Conservation (phyloP, 257 asterid genomes). For the Leonotis leonurus region DNA sequence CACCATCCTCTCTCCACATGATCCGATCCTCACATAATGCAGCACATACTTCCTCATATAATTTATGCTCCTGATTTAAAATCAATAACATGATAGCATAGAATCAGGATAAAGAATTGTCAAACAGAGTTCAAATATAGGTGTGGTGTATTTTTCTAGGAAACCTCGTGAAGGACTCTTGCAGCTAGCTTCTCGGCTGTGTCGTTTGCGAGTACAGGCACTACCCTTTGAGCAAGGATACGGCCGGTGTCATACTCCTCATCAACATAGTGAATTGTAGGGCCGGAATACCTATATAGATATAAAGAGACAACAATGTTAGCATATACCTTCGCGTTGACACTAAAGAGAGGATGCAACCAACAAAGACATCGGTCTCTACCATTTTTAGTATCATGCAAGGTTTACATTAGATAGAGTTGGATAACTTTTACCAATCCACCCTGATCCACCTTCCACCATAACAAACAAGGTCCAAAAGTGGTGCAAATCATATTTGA, state of each 20-base stretch:
- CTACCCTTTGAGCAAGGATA: conserved; percentile 72
- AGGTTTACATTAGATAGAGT: neutral
- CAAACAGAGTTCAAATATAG: neutral
- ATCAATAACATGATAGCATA: neutral
- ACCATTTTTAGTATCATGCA: neutral
- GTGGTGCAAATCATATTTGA: neutral
- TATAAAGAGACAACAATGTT: no score
- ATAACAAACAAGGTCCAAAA: neutral
- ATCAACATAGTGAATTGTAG: conserved; percentile 75
- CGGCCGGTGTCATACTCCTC: conserved; percentile 79
- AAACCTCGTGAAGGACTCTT: conserved; percentile 75
- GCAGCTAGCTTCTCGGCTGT: conserved; percentile 74
- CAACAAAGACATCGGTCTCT: neutral
- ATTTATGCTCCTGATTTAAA: conserved; percentile 53
- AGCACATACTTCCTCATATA: conserved; percentile 50
- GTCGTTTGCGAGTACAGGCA: conserved; percentile 75
- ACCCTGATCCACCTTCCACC: neutral
- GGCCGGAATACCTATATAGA: conserved; percentile 55
- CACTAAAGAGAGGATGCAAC: neutral
- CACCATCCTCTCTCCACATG: conserved; percentile 70
- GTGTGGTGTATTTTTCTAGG: neutral
- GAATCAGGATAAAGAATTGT: neutral
- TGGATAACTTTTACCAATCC: neutral
- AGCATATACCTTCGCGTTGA: no score
- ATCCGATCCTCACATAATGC: conserved; percentile 73